Percentiles rank a stretch among this genome's conserved stretches.
phyloP scores from a whole-genome alignment of 2,329 filamentous ascomycete species.

The Dactylellina sp. region DNA sequence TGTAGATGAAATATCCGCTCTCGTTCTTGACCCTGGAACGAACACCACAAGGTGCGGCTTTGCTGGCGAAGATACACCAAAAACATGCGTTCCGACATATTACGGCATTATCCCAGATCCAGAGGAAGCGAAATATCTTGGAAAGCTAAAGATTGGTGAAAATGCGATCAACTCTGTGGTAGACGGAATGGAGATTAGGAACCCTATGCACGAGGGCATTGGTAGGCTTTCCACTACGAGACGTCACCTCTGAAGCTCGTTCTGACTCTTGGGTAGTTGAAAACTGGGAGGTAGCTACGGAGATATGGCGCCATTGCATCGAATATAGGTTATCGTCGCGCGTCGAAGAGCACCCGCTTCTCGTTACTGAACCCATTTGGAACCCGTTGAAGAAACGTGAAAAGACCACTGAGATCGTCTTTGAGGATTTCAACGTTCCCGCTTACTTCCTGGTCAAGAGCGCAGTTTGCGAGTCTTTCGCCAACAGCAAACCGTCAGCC shows the following conservation, averaged over 20 bases:
- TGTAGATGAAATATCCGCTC: conserved; percentile 93
- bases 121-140: conserved; percentile 63
- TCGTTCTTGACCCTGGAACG: conserved; percentile 95
- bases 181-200: conserved; percentile 82
- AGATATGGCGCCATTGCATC: conserved; percentile 92
- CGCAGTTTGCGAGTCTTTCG: conserved; percentile 82
- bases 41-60: conserved; percentile 92
- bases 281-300: conserved; percentile 92
- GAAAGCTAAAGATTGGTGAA: conserved; percentile 82
- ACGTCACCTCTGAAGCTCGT: neutral
- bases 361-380: conserved; percentile 96
- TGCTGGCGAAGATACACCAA: conserved; percentile 96
- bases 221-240: conserved; percentile 39
- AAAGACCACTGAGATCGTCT: conserved; percentile 93
- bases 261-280: conserved; percentile 73
- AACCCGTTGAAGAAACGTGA: conserved; percentile 88
- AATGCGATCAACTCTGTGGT: conserved; percentile 85
- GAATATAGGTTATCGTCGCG: conserved; percentile 86
- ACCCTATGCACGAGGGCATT: conserved; percentile 77
- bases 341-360: conserved; percentile 85
- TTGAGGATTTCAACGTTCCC: conserved; percentile 95
- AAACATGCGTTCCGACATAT: conserved; percentile 89
- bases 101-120: conserved; percentile 72
- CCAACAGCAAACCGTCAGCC: conserved; percentile 90
- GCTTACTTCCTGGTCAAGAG: conserved; percentile 93